Evolutionary conservation across 2,329 filamentous ascomycete genomes (phyloP).

Genomic region (Calonectria ilicicola): DNA sequence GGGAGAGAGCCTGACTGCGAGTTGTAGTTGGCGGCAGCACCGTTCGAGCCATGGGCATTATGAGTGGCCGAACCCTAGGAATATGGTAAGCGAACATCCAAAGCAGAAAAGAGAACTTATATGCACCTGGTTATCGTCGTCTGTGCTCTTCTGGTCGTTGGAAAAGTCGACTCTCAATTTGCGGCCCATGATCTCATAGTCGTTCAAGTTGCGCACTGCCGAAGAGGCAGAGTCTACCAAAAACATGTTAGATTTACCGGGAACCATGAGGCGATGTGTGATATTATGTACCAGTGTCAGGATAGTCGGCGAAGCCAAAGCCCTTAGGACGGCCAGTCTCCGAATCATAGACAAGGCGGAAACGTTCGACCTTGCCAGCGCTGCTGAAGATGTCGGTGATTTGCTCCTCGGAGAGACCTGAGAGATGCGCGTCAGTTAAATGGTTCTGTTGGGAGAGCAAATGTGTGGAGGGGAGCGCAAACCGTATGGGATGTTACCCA

Average conservation of each 20-base stretch:
- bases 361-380: constrained; percentile 90
- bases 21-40: constrained; percentile 47
- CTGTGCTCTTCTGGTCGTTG: constrained; percentile 85
- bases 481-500: constrained; percentile 90
- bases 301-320: constrained; percentile 96
- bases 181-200: constrained; percentile 93
- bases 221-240: constrained; percentile 81
- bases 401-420: constrained; percentile 94
- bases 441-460: neutral
- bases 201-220: constrained; percentile 94
- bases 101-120: neutral
- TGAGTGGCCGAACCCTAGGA: constrained; percentile 35
- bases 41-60: constrained; percentile 48
- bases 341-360: constrained; percentile 93
- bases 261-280: neutral
- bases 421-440: constrained; percentile 33
- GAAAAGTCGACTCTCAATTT: constrained; percentile 96
- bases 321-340: constrained; percentile 96
- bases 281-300: constrained; percentile 78
- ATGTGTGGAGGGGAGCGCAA: constrained; percentile 34
- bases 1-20: constrained; percentile 70
- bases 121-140: constrained; percentile 55
- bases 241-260: constrained; percentile 27
- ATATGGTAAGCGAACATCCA: neutral
- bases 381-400: constrained; percentile 94